These are phyloP conservation scores for Phellopilus nigrolimitatus DNA, from an alignment of 1,284 basidiomycete genomes.

Conservation along the genomic window DNA sequence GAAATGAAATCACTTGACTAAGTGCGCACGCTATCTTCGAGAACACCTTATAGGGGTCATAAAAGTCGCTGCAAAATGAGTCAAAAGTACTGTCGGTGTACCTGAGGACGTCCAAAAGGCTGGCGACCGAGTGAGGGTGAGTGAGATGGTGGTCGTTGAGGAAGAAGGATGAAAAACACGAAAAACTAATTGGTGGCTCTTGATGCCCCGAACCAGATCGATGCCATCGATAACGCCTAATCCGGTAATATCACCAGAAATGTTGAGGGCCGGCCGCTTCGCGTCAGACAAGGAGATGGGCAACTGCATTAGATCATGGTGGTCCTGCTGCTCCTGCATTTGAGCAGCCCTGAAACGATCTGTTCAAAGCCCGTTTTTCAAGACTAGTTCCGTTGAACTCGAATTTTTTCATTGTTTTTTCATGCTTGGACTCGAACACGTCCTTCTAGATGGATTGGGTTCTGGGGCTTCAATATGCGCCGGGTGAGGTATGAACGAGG, in stretches of 20 bases:
- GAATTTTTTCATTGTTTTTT: too few relatives aligned
- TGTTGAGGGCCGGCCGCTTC: not conserved
- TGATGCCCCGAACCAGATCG: too few relatives aligned
- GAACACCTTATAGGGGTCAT: not conserved
- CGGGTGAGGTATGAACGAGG: too few relatives aligned
- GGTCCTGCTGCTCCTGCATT: too few relatives aligned
- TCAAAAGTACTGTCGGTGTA: not conserved
- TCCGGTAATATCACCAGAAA: too few relatives aligned
- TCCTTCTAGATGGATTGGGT: too few relatives aligned
- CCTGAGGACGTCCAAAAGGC: not conserved
- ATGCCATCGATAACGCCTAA: not conserved
- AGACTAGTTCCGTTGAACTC: too few relatives aligned
- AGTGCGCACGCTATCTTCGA: not conserved
- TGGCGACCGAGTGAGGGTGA: not conserved
- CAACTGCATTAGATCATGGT: too few relatives aligned
- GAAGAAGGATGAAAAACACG: conserved; percentile 4
- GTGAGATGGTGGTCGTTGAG: conserved; percentile 9
- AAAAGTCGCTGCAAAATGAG: not conserved
- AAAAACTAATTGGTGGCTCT: not conserved
- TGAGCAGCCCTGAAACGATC: too few relatives aligned
- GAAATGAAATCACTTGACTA: conserved; percentile 3
- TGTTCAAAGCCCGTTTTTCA: too few relatives aligned
- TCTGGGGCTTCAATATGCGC: too few relatives aligned
- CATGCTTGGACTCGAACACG: too few relatives aligned
- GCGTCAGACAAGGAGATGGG: not conserved